Percentiles rank a stretch among this genome's conserved stretches.
phyloP scores from a whole-genome alignment of 768 basidiomycete genomes.

The Sutorius australiensis region DNA sequence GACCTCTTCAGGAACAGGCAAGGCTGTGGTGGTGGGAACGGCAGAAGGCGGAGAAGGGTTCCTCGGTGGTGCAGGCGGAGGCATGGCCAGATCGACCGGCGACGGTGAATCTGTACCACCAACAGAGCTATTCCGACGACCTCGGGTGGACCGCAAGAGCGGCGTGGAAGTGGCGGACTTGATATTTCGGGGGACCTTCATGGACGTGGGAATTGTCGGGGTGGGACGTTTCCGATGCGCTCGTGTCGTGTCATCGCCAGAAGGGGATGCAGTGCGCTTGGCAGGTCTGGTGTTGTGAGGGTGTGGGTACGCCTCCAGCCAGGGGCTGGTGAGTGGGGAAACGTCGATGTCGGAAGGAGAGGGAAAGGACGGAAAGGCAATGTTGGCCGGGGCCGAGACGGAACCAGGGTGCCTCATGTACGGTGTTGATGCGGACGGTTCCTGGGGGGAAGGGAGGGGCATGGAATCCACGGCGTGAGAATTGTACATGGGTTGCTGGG shows the following conservation, averaged over 20 bases:
- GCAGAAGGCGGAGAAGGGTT: conserved; percentile 16
- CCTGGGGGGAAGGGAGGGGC: conserved; percentile 30
- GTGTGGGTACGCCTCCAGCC: conserved; percentile 61
- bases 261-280: conserved; percentile 58
- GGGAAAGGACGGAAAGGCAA: conserved; percentile 59
- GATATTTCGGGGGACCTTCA: conserved; percentile 23
- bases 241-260: conserved; percentile 46
- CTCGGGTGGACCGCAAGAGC: conserved; percentile 44
- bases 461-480: conserved; percentile 25
- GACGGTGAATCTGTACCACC: conserved; percentile 65
- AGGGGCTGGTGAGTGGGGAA: conserved; percentile 77
- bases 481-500: conserved; percentile 26
- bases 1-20: conserved; percentile 18
- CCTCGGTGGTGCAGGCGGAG: conserved; percentile 66
- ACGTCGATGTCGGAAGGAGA: conserved; percentile 61
- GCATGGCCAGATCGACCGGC: conserved; percentile 87
- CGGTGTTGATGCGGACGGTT: conserved; percentile 25
- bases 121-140: conserved; percentile 40
- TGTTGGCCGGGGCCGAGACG: conserved; percentile 67
- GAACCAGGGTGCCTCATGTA: conserved; percentile 39
- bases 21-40: neutral
- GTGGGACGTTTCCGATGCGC: conserved; percentile 53
- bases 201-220: conserved; percentile 31
- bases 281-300: conserved; percentile 23
- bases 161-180: conserved; percentile 63